Percentiles rank a stretch among this genome's conserved stretches.
phyloP scores from a whole-genome alignment of 2,329 filamentous ascomycete species.

The Xylaria sp. region DNA sequence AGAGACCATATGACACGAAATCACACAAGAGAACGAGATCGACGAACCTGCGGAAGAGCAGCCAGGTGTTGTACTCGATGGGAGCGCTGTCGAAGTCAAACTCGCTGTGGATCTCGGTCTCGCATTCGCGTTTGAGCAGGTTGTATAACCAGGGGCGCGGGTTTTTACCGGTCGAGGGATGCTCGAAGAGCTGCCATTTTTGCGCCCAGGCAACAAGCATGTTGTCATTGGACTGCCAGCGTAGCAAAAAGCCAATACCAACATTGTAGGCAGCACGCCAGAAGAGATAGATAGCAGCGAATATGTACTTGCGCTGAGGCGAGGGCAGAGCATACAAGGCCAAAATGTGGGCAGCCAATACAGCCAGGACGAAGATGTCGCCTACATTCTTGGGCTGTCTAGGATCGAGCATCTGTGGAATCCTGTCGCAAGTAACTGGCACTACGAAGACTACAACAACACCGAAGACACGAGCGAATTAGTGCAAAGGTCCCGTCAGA shows the following conservation, averaged over 20 bases:
- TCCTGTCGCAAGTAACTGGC: slow-evolving; percentile 97
- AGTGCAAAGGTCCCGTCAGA: slow-evolving; percentile 9
- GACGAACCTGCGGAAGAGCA: slow-evolving; percentile 93
- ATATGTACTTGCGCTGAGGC: slow-evolving; percentile 76
- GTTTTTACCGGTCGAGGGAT: slow-evolving; percentile 82
- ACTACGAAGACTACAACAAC: slow-evolving; percentile 83
- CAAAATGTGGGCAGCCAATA: slow-evolving; percentile 80
- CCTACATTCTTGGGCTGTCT: slow-evolving; percentile 95
- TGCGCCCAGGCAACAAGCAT: slow-evolving; percentile 88
- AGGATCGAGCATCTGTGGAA: slow-evolving; percentile 94
- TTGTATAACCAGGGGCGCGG: slow-evolving; percentile 84
- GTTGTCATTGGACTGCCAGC: slow-evolving; percentile 89
- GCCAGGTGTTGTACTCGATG: slow-evolving; percentile 98
- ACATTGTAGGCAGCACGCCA: slow-evolving; percentile 94
- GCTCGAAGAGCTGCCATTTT: slow-evolving; percentile 86
- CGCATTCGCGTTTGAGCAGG: slow-evolving; percentile 87
- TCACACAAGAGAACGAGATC: slow-evolving; percentile 99
- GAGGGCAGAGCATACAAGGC: slow-evolving; percentile 78
- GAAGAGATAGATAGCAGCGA: slow-evolving; percentile 86
- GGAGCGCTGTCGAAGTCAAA: slow-evolving; percentile 94
- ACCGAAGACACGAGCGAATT: slow-evolving; percentile 4
- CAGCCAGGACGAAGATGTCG: slow-evolving; percentile 81
- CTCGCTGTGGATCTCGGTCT: slow-evolving; percentile 93
- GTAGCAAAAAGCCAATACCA: slow-evolving; percentile 90
- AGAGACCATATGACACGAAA: slow-evolving; percentile 95